Base-by-base conservation (phyloP, 2,329 filamentous ascomycete genomes). In the Mollisiaceae sp. region DNA sequence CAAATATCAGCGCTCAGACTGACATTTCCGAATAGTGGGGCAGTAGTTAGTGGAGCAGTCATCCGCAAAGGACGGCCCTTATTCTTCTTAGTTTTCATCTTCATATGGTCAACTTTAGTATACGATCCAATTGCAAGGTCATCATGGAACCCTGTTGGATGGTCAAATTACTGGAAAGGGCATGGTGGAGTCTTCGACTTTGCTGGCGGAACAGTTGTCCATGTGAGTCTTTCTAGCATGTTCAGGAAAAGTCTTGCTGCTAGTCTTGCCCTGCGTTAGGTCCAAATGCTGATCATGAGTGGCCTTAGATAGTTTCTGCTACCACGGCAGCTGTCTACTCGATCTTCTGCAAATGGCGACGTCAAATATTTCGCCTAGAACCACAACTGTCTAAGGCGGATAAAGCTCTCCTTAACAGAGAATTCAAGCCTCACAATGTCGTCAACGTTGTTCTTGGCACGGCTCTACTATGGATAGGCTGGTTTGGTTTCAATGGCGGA, bases 401-500 rank as follows among this genome's bases (percentile, higher is more conserved):
- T 84, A 85, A 20, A 15, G 50, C n/a, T 41, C 36, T 32, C 6
- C 52, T 61, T 6, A 60, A 65, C 35, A 20, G 58, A 61, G 50
- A 39, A 8, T 61, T 47, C 24, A 56, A 63, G 32, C 89, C 89
- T 14, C 90, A 92, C 79, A 92, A 91, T 74, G 88, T 91, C 58
- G 91, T 89, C 62, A 83, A 91, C 73, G 87, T 92, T 68, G 87
- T 91, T 58, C 81, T 92, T 59, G 90, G 90, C 84, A 63, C 61
- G 2, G 52, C 55, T 14, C 54, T 90, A 85, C 83, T 97, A 55
- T 97, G 93, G 93, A 91, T 97, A 50, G 93, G 93, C 67, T 97
- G 93, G 93, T 95, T 97, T 77, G 93, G 94, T 60, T 97, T 97
- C 87, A 97, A 97, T 79, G 93, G 91, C 64, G 93, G 93, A 68